These are phyloP conservation scores for Lentinula sp. DNA, from an alignment of 768 basidiomycete species.

Conservation along the genomic window DNA sequence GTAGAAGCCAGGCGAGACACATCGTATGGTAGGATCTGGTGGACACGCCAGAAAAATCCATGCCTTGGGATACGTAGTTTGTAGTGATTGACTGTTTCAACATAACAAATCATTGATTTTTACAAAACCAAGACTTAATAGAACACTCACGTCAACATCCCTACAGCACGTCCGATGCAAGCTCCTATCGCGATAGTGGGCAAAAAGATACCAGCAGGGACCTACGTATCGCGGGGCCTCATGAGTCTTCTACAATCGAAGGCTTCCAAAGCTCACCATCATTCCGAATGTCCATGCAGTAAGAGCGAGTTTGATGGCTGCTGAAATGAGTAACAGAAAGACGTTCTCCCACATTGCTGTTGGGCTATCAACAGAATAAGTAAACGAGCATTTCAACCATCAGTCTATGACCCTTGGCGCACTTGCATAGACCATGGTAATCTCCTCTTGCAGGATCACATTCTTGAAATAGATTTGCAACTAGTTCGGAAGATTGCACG, in stretches of 20 bases:
- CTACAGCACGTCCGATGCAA: slow-evolving; percentile 65
- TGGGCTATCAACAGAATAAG: slow-evolving; percentile 32
- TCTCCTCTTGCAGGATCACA: slow-evolving; percentile 64
- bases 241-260: not conserved
- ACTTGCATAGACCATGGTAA: slow-evolving; percentile 81
- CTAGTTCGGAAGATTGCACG: slow-evolving; percentile 74
- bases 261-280: slow-evolving; percentile 41
- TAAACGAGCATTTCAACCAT: not conserved
- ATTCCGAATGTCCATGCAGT: slow-evolving; percentile 80
- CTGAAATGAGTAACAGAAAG: slow-evolving; percentile 59
- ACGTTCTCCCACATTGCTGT: slow-evolving; percentile 63
- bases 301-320: slow-evolving; percentile 51
- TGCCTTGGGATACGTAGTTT: slow-evolving; percentile 58
- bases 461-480: slow-evolving; percentile 79
- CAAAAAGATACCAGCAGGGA: slow-evolving; percentile 73
- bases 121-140: not conserved
- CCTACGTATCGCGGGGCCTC: slow-evolving; percentile 24
- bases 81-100: slow-evolving; percentile 52
- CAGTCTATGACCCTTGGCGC: slow-evolving; percentile 16
- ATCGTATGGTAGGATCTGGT: slow-evolving; percentile 61
- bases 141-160: slow-evolving; percentile 52
- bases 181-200: slow-evolving; percentile 75
- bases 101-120: not conserved
- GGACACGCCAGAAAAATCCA: slow-evolving; percentile 72
- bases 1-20: slow-evolving; percentile 73